phyloP scores from a whole-genome alignment of 108 stramenopile genomes.

The Parietichytrium sp. region DNA sequence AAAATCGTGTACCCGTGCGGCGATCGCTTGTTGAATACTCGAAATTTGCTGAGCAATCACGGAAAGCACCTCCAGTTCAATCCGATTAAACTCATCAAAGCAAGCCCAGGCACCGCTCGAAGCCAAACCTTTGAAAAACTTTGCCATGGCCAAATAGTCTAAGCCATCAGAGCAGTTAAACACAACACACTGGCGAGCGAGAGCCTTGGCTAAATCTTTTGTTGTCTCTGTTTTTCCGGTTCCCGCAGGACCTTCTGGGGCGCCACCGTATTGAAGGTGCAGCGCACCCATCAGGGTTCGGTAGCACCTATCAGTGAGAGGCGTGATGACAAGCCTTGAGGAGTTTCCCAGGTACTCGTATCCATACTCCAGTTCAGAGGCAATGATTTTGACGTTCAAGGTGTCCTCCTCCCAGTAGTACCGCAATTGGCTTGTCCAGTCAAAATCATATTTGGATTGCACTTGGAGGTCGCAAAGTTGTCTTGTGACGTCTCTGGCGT shows the following conservation, averaged over 20 bases:
- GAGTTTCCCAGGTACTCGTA: conserved; percentile 72
- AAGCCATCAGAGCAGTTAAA: conserved; percentile 69
- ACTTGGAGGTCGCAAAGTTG: conserved; percentile 48
- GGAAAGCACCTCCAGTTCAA: conserved; percentile 69
- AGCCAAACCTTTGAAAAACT: conserved; percentile 71
- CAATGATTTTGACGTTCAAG: conserved; percentile 65
- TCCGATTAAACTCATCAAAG: conserved; percentile 74
- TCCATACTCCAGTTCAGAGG: conserved; percentile 64
- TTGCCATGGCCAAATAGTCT: conserved; percentile 63
- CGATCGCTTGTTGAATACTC: conserved; percentile 62
- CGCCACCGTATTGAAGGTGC: conserved; percentile 69
- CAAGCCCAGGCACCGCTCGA: conserved; percentile 68
- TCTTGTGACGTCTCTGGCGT: conserved; percentile 62
- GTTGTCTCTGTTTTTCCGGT: conserved; percentile 75
- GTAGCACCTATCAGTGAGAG: conserved; percentile 71
- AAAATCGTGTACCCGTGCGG: conserved; percentile 50
- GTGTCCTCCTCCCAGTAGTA: conserved; percentile 69
- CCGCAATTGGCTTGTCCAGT: conserved; percentile 66
- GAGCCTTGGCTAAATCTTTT: conserved; percentile 69
- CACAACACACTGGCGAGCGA: conserved; percentile 67
- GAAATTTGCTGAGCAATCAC: conserved; percentile 72
- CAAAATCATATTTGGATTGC: conserved; percentile 58
- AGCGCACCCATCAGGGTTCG: conserved; percentile 72
- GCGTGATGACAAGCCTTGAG: conserved; percentile 69
- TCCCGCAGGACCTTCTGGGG: conserved; percentile 71